Evolutionary conservation across 345 rosid genomes (phyloP).

Genomic region (Turnera subulata): DNA sequence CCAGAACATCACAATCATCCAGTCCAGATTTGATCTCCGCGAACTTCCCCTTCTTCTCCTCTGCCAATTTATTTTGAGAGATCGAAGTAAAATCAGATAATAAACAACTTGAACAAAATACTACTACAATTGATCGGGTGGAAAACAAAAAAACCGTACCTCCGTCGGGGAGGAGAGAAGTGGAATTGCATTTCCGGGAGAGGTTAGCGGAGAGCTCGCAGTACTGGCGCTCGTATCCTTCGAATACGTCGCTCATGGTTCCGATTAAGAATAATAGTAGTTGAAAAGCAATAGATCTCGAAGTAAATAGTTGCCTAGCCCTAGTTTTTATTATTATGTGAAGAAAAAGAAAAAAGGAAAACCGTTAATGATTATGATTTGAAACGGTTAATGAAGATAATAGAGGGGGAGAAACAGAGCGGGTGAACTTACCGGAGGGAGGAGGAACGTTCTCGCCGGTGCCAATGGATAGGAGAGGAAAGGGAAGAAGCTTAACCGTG

Average conservation of each 20-base stretch:
- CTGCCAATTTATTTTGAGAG: slow-evolving; percentile 32
- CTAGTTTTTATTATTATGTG: no score
- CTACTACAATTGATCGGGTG: neutral
- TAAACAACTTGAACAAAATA: neutral
- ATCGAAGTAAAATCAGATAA: neutral
- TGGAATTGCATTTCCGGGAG: slow-evolving; percentile 64
- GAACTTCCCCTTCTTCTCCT: slow-evolving; percentile 49
- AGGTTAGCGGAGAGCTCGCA: slow-evolving; percentile 88
- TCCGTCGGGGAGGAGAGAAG: slow-evolving; percentile 47
- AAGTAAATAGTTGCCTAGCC: no score
- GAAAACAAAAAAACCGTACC: slow-evolving; percentile 26
- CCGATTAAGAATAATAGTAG: no score
- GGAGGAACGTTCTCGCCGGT: no score
- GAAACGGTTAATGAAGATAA: no score
- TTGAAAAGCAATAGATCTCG: no score
- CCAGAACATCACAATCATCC: slow-evolving; percentile 87
- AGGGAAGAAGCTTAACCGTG: no score
- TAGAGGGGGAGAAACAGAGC: no score
- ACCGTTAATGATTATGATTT: neutral
- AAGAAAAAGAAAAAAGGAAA: no score
- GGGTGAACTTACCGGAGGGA: no score
- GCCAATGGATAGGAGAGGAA: no score
- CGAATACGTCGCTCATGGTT: slow-evolving; percentile 75
- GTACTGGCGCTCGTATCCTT: slow-evolving; percentile 90
- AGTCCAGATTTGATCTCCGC: slow-evolving; percentile 63